Evolutionary conservation across 2,329 filamentous ascomycete species (phyloP).

Genomic region (Ilyonectria robusta): DNA sequence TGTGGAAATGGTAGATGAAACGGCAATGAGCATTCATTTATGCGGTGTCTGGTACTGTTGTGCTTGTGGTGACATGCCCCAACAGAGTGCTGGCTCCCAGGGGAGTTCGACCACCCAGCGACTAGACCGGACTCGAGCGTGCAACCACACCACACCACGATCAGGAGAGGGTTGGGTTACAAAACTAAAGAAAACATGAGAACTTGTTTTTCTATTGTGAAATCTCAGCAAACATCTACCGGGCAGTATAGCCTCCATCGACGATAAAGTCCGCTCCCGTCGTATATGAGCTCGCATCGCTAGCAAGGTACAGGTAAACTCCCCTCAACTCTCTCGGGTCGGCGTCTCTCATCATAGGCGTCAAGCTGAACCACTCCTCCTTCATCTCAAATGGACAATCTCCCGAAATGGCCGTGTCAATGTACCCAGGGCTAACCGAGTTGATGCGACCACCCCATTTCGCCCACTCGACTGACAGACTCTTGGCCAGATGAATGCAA

Average conservation of each 20-base stretch:
- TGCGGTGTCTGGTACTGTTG: no score
- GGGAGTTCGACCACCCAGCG: no score
- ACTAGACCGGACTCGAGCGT: neutral
- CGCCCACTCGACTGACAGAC: slow-evolving; percentile 60
- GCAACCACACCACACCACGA: neutral
- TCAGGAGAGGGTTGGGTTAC: neutral
- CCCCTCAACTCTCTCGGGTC: slow-evolving; percentile 51
- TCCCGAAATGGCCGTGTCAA: slow-evolving; percentile 54
- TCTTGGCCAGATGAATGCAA: slow-evolving; percentile 58
- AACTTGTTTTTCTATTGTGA: neutral
- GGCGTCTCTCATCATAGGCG: slow-evolving; percentile 48
- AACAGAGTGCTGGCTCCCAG: no score
- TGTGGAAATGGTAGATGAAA: no score
- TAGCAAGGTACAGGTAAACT: slow-evolving; percentile 49
- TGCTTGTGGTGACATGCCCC: no score
- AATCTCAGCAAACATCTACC: slow-evolving; percentile 17
- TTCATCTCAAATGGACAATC: slow-evolving; percentile 53
- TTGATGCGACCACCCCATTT: slow-evolving; percentile 59
- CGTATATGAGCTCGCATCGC: slow-evolving; percentile 35
- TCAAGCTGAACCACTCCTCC: slow-evolving; percentile 52
- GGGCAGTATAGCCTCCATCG: slow-evolving; percentile 40
- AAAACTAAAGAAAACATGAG: no score
- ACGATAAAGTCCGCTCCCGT: slow-evolving; percentile 33
- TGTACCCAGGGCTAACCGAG: slow-evolving; percentile 56
- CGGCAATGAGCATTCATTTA: no score